These are phyloP conservation scores for Anthoceros angustus DNA, from an alignment of 225 moss, liverwort and hornwort species.

Conservation along the genomic window DNA sequence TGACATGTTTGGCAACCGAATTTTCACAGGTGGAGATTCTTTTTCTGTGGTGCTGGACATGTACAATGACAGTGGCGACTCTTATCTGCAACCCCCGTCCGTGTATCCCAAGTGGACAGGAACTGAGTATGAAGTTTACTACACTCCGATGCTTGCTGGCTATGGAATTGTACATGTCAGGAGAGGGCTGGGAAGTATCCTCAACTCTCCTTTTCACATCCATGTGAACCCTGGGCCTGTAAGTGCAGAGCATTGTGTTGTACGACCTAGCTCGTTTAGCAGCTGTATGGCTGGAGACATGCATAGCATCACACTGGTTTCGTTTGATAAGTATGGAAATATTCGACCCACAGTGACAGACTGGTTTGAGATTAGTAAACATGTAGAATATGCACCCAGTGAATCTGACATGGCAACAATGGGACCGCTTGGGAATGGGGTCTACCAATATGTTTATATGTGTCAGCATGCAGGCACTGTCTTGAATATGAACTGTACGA, in stretches of 20 bases:
- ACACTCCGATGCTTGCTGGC: constrained; percentile 24
- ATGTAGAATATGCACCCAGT: constrained; percentile 17
- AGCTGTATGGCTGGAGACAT: constrained; percentile 18
- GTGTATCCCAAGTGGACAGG: constrained; percentile 21
- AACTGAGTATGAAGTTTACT: constrained; percentile 20
- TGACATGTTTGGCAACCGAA: constrained; percentile 21
- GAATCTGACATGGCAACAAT: constrained; percentile 21
- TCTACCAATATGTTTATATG: constrained; percentile 24
- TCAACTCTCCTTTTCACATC: constrained; percentile 22
- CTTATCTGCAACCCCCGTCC: constrained; percentile 16
- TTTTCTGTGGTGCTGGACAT: constrained; percentile 26
- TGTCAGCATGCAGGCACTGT: constrained; percentile 15
- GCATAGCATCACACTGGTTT: constrained; percentile 25
- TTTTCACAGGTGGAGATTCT: constrained; percentile 8
- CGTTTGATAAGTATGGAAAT: constrained; percentile 27
- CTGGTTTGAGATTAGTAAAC: constrained; percentile 26
- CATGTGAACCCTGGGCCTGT: constrained; percentile 25
- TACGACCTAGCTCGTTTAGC: constrained; percentile 21
- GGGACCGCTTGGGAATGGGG: constrained; percentile 23
- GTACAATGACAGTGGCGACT: constrained; percentile 27
- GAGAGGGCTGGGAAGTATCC: constrained; percentile 12
- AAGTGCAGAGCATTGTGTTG: constrained; percentile 16
- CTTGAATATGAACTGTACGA: constrained; percentile 2
- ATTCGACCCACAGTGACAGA: constrained; percentile 17
- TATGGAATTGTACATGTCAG: constrained; percentile 17